Evolutionary conservation across 202 grass and related monocot species (phyloP).

Genomic region (Eragrostis tef): DNA sequence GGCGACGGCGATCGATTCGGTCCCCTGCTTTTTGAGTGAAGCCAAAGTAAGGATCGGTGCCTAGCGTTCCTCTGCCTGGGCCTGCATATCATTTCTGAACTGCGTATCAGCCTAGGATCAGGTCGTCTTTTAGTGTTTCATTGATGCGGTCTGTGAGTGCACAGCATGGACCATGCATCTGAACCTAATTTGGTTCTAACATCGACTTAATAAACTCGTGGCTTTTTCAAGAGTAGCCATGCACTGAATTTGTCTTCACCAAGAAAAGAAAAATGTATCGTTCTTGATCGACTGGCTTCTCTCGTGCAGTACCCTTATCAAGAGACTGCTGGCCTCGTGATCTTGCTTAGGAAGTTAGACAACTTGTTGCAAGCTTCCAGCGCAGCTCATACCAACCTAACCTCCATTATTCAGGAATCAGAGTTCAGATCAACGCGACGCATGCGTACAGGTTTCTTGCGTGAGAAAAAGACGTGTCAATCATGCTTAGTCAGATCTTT

Average conservation of each 20-base stretch:
- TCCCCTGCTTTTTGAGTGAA: constrained; percentile 57
- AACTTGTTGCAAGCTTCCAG: background rate
- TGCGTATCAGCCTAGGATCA: background rate
- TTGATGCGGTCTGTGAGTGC: constrained; percentile 3
- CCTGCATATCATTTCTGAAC: constrained; percentile 39
- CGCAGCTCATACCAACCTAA: constrained; percentile 19
- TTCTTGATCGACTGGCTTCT: background rate
- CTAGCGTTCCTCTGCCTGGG: background rate
- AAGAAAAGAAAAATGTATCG: background rate
- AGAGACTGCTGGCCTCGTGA: background rate
- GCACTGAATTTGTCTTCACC: background rate
- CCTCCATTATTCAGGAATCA: constrained; percentile 19
- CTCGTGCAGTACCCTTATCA: background rate
- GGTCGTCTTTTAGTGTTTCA: constrained; percentile 31
- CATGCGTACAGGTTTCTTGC: background rate
- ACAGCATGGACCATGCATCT: constrained; percentile 4
- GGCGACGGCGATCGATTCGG: constrained; percentile 31
- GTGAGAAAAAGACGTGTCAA: constrained; percentile 5
- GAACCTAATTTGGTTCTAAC: background rate
- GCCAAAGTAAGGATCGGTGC: constrained; percentile 47
- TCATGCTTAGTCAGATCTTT: background rate
- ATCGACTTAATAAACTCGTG: too few species aligned
- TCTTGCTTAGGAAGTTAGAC: constrained; percentile 35
- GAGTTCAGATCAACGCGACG: constrained; percentile 15
- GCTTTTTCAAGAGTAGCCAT: too few species aligned